Base-by-base conservation (phyloP, 768 basidiomycete species). In the Tulasnella sp. region DNA sequence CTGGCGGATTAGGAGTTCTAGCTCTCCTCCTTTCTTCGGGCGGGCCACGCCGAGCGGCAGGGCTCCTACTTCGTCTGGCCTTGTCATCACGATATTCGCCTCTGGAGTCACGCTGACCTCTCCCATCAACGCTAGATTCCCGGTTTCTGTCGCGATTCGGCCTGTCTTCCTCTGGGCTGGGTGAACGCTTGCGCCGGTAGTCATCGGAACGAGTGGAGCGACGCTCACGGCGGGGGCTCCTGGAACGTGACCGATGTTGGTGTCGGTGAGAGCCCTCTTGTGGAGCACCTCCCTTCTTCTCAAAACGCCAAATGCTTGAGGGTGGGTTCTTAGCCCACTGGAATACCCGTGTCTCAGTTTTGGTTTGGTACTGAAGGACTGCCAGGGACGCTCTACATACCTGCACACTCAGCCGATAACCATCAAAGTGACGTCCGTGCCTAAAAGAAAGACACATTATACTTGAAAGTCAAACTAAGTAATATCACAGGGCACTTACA, bases 241-340 rank as follows among this genome's bases (percentile, higher is more conserved):
- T 5, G 34, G 34, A 38, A 49, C 80, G 78, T 62, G 77, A 79
- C 63, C 79, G 75, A 19, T 76, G 75, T 55, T 74, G 73, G 49
- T 66, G 71, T 52, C 75, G 67, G 56, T 72, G 72, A 9, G n/a
- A n/a, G 7, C 44, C 34, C 34, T 38, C 34, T 38, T 38, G 34
- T 38, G 34, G 15, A 38, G 34, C 7, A n/a, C n/a, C n/a, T n/a
- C n/a, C n/a, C 21, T 25, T 49, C 67, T 63, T 67, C 38, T 85
- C 82, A 63, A 80, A 82, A 62, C 87, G 83, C 87, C 87, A 89
- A 42, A 83, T 80, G n/a, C 84, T 77, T 43, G 84, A 87, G 3
- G 87, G 87, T 60, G 87, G 87, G 65, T 83, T 83, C 70, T 87
- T 88, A 45, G 85, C 84, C 85, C 85, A 87, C 84, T 85, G 53